Conservation (phyloP, 306 rosid genomes). For the Rosa persica region DNA sequence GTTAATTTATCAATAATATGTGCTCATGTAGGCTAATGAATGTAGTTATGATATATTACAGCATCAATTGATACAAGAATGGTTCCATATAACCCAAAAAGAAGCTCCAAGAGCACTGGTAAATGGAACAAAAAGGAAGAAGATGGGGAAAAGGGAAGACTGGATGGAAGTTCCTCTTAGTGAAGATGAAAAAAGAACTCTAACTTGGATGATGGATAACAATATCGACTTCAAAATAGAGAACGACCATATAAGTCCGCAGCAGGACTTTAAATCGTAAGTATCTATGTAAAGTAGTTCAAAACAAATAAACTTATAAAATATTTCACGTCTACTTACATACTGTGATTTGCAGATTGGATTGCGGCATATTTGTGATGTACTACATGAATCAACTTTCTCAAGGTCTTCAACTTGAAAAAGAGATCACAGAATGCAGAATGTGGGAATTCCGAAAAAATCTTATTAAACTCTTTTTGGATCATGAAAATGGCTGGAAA, state of each 20-base stretch:
- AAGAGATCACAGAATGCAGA: not conserved
- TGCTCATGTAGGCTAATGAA: not conserved
- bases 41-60: not conserved
- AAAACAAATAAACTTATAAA: not conserved
- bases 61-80: not conserved
- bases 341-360: not conserved
- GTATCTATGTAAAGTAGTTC: not conserved
- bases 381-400: slow-evolving; percentile 5
- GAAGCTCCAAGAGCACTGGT: not conserved
- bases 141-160: not conserved
- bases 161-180: not conserved
- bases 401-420: not conserved
- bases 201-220: not conserved
- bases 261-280: not conserved
- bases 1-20: not conserved
- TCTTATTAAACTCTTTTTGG: not conserved
- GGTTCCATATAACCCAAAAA: not conserved
- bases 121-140: not conserved
- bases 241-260: not conserved
- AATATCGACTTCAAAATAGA: not conserved
- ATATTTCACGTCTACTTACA: not conserved
- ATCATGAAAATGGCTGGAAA: not conserved
- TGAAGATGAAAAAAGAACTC: not conserved
- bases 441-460: not conserved
- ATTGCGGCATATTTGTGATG: not conserved